Base-by-base conservation (phyloP, 768 basidiomycete genomes). In the Omphalotus guepiniiformis region DNA sequence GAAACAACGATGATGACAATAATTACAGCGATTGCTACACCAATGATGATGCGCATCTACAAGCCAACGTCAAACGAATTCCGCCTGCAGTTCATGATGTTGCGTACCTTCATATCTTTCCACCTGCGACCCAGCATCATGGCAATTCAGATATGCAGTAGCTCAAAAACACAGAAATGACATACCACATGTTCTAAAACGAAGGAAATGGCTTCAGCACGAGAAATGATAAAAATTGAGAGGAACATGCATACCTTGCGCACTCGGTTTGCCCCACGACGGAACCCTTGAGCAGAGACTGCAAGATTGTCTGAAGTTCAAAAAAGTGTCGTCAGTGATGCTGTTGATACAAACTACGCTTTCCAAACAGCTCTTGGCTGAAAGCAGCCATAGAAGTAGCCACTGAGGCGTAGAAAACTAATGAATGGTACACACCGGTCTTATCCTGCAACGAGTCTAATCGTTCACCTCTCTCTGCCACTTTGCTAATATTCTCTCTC, bases 261-360 rank as follows among this genome's bases (percentile, higher is more conserved):
- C 44, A 99, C 96, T 51, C 91, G 79, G 72, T 97, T 97, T 43
- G 96, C 96, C 55, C 96, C 94, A 54, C 93, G 80, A 53, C 93
- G 85, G 82, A 99, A 99, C 22, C 93, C 93, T 72, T 99, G 95
- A n/a, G 96, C 96, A 21, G 93, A 96, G 34, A 95, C 90, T 25
- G 96, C 95, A 47, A 99, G 80, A 63, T 87, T 96, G 69, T 99
- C 96, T 96, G 37, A 42, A 48, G 44, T 15, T 43, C 16, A 29
- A 37, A 27, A 4, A 38, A 18, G 8, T 16, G 29, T 41, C 18
- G 39, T 41, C 21, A 36, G 11, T 21, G 35, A 15, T 30, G 11
- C 18, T 15, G 11, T 16, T 26, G 0, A n/a, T 11, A 34, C 27
- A 28, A 8, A 30, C 21, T 30, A 19, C n/a, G 41, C 13, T 18